phyloP scores from a whole-genome alignment of 768 basidiomycete species.

The Filobasidium floriforme region DNA sequence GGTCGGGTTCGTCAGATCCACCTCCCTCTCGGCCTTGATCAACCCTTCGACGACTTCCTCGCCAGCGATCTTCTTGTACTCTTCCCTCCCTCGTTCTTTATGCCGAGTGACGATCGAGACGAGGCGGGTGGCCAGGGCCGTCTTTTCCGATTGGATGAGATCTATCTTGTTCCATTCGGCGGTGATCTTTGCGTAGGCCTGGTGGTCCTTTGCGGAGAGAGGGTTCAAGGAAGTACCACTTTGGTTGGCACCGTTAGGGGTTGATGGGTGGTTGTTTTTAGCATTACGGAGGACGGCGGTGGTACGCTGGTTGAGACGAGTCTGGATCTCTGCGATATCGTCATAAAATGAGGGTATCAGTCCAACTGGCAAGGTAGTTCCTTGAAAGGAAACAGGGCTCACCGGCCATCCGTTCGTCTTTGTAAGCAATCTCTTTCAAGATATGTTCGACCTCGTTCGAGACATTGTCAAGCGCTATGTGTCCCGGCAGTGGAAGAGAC shows the following conservation, averaged over 20 bases:
- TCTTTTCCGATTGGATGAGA: conserved; percentile 39
- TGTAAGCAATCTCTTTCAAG: conserved; percentile 39
- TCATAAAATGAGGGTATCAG: not conserved
- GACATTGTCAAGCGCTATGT: conserved; percentile 39
- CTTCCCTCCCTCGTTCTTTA: conserved; percentile 36
- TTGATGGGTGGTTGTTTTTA: conserved; percentile 19
- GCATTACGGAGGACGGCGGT: conserved; percentile 27
- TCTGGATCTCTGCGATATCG: conserved; percentile 7
- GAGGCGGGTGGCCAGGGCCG: conserved; percentile 34
- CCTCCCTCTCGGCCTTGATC: not conserved
- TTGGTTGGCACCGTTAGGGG: conserved; percentile 30
- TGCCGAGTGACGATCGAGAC: conserved; percentile 36
- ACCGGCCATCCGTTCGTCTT: conserved; percentile 38
- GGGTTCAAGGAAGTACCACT: conserved; percentile 17
- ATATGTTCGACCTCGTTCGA: conserved; percentile 38
- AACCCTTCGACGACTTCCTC: conserved; percentile 25
- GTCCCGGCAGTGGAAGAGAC: too few relatives aligned
- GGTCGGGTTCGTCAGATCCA: conserved; percentile 10
- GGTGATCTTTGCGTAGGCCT: conserved; percentile 33
- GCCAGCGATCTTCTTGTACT: conserved; percentile 41
- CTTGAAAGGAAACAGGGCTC: conserved; percentile 2
- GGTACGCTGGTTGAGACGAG: conserved; percentile 12
- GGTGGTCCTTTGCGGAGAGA: conserved; percentile 32
- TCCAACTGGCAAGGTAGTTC: not conserved
- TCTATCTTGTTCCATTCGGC: conserved; percentile 41